A percentile compares a stretch with the other conserved stretches of the same genome.
These are phyloP conservation scores for Metschnikowia drakensbergensis DNA, from an alignment of 805 yeast genomes.

Conservation along the genomic window DNA sequence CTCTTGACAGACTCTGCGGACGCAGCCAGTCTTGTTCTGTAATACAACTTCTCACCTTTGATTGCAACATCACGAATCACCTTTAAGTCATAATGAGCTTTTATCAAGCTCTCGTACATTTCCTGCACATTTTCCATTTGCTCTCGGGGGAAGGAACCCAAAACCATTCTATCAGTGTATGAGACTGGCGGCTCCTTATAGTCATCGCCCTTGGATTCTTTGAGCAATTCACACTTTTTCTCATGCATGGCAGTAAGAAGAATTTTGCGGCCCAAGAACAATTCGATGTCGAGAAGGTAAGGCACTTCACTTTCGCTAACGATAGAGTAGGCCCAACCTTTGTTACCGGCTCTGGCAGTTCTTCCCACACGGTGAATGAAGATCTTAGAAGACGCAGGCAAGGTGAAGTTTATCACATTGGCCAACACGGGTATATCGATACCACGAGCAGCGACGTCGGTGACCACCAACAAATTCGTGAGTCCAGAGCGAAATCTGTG, in stretches of 20 bases:
- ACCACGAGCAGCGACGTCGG: slow-evolving; percentile 99
- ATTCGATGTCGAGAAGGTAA: slow-evolving; percentile 81
- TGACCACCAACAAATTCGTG: slow-evolving; percentile 85
- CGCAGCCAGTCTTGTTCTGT: slow-evolving; percentile 82
- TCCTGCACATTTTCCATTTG: slow-evolving; percentile 72
- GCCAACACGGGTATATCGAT: slow-evolving; percentile 96
- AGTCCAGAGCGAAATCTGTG: slow-evolving; percentile 81
- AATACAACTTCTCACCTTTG: slow-evolving; percentile 85
- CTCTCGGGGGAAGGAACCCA: slow-evolving; percentile 78
- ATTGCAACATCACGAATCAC: slow-evolving; percentile 65
- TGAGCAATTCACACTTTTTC: slow-evolving; percentile 51
- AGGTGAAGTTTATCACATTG: slow-evolving; percentile 85
- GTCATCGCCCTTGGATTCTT: slow-evolving; percentile 41
- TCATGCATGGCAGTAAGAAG: slow-evolving; percentile 67
- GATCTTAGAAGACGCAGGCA: slow-evolving; percentile 89
- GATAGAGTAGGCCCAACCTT: slow-evolving; percentile 95
- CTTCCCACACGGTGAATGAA: slow-evolving; percentile 98
- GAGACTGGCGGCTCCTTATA: slow-evolving; percentile 56
- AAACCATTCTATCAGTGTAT: slow-evolving; percentile 70
- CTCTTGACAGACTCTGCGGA: slow-evolving; percentile 82
- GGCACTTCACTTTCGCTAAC: slow-evolving; percentile 84
- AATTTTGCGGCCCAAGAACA: slow-evolving; percentile 82
- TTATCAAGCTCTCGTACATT: slow-evolving; percentile 56
- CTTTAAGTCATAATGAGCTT: slow-evolving; percentile 63
- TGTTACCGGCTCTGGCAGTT: slow-evolving; percentile 98